Conservation (phyloP, 805 yeast species). For the Wickerhamiella spandovensis region DNA sequence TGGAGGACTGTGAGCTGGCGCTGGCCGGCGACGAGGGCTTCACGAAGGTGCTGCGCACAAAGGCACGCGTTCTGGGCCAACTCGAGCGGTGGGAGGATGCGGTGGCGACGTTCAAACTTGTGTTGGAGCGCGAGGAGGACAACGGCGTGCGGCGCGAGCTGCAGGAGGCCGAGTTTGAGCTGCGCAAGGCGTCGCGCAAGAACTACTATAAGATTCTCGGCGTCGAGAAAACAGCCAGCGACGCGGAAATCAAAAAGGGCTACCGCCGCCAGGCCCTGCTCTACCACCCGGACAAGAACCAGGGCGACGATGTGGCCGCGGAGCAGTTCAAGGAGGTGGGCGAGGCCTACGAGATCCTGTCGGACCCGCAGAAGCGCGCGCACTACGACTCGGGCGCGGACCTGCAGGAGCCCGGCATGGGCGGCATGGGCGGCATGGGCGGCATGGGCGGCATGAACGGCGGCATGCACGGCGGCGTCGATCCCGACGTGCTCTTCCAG, state of each 20-base stretch:
- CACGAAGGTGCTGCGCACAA: conserved; percentile 40
- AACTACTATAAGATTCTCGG: conserved; percentile 52
- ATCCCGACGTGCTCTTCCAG: conserved; percentile 1
- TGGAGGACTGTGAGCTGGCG: conserved; percentile 60
- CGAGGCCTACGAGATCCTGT: conserved; percentile 71
- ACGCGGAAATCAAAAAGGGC: conserved; percentile 53
- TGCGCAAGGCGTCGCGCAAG: conserved; percentile 29
- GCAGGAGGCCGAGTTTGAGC: conserved; percentile 29
- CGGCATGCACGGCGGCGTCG: conserved; percentile 9
- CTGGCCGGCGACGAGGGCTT: conserved; percentile 54
- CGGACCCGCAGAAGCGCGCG: conserved; percentile 79
- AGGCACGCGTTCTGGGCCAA: conserved; percentile 28
- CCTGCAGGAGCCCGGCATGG: conserved; percentile 41
- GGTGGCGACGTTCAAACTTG: conserved; percentile 25
- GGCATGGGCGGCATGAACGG: conserved; percentile 44
- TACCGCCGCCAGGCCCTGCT: conserved; percentile 59
- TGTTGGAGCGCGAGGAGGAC: conserved; percentile 28
- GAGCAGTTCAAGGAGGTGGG: conserved; percentile 89
- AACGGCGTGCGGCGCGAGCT: conserved; percentile 25
- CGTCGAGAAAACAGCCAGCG: conserved; percentile 37
- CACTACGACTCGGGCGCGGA: conserved; percentile 83
- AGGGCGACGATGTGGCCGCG: conserved; percentile 55
- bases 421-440: conserved; percentile 47
- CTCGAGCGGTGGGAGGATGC: conserved; percentile 30
- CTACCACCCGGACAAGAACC: conserved; percentile 75